Base-by-base conservation (phyloP, 2,329 filamentous ascomycete genomes). In the Didymella sp. region DNA sequence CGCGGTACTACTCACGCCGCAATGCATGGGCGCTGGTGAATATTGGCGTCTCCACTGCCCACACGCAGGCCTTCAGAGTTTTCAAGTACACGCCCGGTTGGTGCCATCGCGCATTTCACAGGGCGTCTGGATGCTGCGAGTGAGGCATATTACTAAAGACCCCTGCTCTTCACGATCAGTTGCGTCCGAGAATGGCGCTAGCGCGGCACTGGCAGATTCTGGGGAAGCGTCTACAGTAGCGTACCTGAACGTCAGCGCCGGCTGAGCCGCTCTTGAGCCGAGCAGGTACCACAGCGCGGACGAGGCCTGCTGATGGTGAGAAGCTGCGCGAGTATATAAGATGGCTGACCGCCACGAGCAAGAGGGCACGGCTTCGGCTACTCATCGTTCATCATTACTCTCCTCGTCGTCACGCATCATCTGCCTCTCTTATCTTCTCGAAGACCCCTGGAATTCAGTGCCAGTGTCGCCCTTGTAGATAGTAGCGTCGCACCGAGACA, bases 61-160 rank as follows among this genome's bases (percentile, higher is more conserved):
- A 42, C 37, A 35, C 51, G 43, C 44, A 48, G 31, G 19, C 40
- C 17, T 28, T 37, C 43, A 53, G 51, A 53, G 51, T 33, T 53
- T 53, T 53, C 51, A 19, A 13, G n/a, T 41, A 46, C 33, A 53
- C 35, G 50, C 50, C 50, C 42, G 40, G 59, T 55, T 58, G 58
- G 61, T 58, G 55, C 56, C 54, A 60, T 58, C 43, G 41, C 58
- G 31, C 55, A 56, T 53, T 49, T 31, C 38, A 22, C 40, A 9
- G 12, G 24, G 25, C 40, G 49, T 37, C 38, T 51, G 47, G 47
- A 41, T 8, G 47, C 50, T 52, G 42, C 27, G 42, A 42, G n/a
- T 63, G 60, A 61, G 62, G 59, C 51, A 27, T 57, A 72, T 71
- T 72, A 71, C 66, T 72, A 67, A 70, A 47, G 42, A 41, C 42